Base-by-base conservation (phyloP, 1,284 basidiomycete genomes). In the Prillingera fragicola region DNA sequence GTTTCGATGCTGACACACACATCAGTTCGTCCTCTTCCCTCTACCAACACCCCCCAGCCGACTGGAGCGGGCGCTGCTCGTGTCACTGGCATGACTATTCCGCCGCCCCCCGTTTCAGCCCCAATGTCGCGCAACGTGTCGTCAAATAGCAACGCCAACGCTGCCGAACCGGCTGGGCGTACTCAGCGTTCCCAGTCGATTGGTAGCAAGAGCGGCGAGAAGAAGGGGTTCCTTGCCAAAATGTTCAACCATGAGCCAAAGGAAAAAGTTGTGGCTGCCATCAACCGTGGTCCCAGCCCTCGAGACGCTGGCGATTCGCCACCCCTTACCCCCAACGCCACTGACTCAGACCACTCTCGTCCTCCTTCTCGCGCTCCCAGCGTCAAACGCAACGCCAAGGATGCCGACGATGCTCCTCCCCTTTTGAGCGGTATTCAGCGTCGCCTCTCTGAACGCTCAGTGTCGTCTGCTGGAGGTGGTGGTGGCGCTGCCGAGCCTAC, bases 151-250 rank as follows among this genome's bases (percentile, higher is more conserved):
- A 34, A 42, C 18, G 31, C 33, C 15, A 41, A 44, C 14, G 34
- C 42, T 50, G 43, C 28, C n/a, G 48, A 37, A 33, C 43, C 37
- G 15, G 35, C 13, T 25, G 39, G 35, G 3, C 45, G 44, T 29
- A 18, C 43, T 8, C 35, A 43, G 8, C 48, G 48, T 29, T 44
- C 50, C 4, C 27, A 48, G 37, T 42, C 59, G 17, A 51, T 54
- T 36, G 39, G 49, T 55, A 41, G 51, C 33, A 49, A 52, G 31
- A 19, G 26, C n/a, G 63, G 60, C 17, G 63, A 66, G 50, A 71
- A 69, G 59, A 70, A 70, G 52, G 57, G 57, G 12, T 70, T 72
- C 52, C 60, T 72, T 28, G 65, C 68, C 26, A 66, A 67, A 36
- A 70, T 72, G 68, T 67, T 72, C 49, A 63, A 71, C 41, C 62